Conservation (phyloP, 495 filamentous ascomycete genomes). For the Neurospora intermedia region DNA sequence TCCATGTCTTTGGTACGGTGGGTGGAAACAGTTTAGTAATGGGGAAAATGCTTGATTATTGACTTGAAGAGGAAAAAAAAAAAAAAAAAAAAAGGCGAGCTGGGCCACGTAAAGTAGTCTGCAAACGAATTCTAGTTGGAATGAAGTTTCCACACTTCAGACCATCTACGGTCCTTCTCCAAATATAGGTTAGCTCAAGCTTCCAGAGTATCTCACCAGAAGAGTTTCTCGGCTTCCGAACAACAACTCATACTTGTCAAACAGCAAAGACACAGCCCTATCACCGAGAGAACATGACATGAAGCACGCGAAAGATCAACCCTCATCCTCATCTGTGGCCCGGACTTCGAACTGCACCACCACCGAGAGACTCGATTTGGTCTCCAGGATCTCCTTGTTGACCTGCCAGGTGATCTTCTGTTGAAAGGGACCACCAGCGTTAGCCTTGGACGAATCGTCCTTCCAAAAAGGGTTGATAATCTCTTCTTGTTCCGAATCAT, state of each 20-base stretch:
- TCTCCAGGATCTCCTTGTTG: neutral
- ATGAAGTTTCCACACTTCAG: no score
- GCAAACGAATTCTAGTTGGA: no score
- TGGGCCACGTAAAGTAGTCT: no score
- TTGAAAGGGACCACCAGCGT: neutral
- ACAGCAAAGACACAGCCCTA: neutral
- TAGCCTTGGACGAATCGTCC: neutral
- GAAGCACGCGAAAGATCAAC: neutral
- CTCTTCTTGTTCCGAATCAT: neutral
- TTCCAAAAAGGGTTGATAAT: neutral
- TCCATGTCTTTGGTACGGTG: no score
- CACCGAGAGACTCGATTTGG: neutral
- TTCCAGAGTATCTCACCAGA: neutral
- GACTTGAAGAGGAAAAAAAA: no score
- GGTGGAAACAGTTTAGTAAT: no score
- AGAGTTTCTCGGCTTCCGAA: neutral
- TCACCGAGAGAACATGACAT: neutral
- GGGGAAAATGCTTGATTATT: no score
- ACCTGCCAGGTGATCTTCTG: neutral
- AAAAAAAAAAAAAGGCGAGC: no score
- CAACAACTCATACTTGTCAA: neutral
- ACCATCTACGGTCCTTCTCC: no score
- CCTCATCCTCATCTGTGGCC: neutral
- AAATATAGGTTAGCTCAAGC: neutral
- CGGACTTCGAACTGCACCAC: neutral